Percentiles rank a stretch among this genome's conserved stretches.
These are phyloP conservation scores for Massariosphaeria phaeospora DNA, from an alignment of 495 filamentous ascomycete genomes.

Conservation along the genomic window DNA sequence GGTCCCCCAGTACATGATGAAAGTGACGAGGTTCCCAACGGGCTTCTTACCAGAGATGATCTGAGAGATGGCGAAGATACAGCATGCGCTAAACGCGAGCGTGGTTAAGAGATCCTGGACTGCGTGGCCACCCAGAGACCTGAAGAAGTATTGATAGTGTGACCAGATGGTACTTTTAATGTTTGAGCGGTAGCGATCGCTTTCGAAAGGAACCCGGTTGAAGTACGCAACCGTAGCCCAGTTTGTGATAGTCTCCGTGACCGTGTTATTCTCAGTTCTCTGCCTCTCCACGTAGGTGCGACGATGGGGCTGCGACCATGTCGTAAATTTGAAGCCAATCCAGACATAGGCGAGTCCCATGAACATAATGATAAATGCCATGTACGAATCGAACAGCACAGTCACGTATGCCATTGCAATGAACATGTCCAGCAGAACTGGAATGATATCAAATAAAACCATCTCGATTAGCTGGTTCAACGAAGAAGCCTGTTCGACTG, in stretches of 20 bases:
- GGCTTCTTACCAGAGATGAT: constrained; percentile 52
- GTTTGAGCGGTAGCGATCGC: constrained; percentile 51
- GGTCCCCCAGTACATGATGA: constrained; percentile 63
- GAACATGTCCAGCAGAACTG: constrained; percentile 66
- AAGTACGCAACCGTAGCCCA: constrained; percentile 72
- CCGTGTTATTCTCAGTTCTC: constrained; percentile 56
- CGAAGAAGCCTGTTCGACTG: constrained; percentile 60
- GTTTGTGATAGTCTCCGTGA: constrained; percentile 60
- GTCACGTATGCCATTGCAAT: constrained; percentile 67
- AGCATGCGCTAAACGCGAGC: constrained; percentile 57
- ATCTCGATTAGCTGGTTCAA: constrained; percentile 61
- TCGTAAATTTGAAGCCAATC: constrained; percentile 29
- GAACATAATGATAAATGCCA: constrained; percentile 63
- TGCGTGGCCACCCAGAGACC: constrained; percentile 37
- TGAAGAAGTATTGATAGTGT: constrained; percentile 34
- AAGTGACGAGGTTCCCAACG: constrained; percentile 66
- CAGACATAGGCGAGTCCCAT: constrained; percentile 61
- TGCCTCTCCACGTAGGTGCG: constrained; percentile 37
- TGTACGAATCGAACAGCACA: constrained; percentile 64
- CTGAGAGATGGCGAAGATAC: constrained; percentile 65
- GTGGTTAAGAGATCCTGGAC: constrained; percentile 59
- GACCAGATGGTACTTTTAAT: constrained; percentile 31
- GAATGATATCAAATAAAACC: constrained; percentile 60
- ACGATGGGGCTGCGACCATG: constrained; percentile 2
- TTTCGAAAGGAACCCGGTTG: constrained; percentile 65